Base-by-base conservation (phyloP, 495 filamentous ascomycete genomes). In the Penicillium lagena region DNA sequence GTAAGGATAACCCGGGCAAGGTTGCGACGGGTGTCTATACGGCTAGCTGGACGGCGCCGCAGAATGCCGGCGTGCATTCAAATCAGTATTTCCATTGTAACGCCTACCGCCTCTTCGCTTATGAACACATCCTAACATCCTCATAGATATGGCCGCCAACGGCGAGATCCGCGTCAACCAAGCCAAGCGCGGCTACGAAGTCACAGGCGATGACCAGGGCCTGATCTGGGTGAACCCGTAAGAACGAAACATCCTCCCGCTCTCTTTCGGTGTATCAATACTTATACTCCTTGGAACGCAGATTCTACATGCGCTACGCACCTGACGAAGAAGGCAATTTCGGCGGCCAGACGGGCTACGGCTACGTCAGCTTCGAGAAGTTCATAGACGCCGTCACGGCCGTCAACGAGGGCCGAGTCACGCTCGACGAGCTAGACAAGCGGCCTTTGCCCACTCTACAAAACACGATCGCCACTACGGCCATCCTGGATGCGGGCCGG, bases 281-380 rank as follows among this genome's bases (percentile, higher is more conserved):
- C n/a, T 12, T 6, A 11, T 7, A 12, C 34, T 37, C 29, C 8
- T 11, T 10, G n/a, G 14, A 27, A n/a, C 14, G 42, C 13, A 73
- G 70, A 30, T 96, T 96, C 70, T 96, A 96, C 58, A 96, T 96
- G 90, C 80, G 83, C 53, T 96, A 96, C 56, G 90, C 90, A 10
- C 90, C 90, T 11, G 90, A 95, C 51, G 90, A 96, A 62, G 87
- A 95, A 62, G 90, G 90, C 12, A 95, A 95, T 66, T 96, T 96
- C 59, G 79, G 76, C 30, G 90, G 90, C 14, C 90, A 96, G 63
- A 85, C 81, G 7, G 90, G 90, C 1, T 96, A 96, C 57, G 89
- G 90, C 11, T 96, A 96, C 60, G 79, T 96, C 48, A 88, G 82
- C 43, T 91, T 96, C 59, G 90, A 96, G 72, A 96, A 96, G 63